These are phyloP conservation scores for Aspergillus clavatus DNA, from an alignment of 2,329 filamentous ascomycete genomes.

Conservation along the genomic window DNA sequence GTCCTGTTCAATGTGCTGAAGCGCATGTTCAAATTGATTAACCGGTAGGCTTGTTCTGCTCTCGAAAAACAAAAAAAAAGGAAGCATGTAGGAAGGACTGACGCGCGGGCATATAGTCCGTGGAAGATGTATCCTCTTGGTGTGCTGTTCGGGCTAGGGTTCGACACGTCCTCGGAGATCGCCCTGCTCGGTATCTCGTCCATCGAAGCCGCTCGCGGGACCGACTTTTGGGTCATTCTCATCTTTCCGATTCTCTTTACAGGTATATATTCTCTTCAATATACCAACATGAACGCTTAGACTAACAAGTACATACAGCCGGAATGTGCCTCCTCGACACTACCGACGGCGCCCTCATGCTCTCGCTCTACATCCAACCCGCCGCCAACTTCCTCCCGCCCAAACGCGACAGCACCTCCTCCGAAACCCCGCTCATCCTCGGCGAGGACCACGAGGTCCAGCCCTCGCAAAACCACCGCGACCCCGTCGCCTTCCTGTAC, in stretches of 20 bases:
- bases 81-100: no score
- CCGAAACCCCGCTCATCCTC: slow-evolving; percentile 13
- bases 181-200: slow-evolving; percentile 86
- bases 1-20: slow-evolving; percentile 68
- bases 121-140: slow-evolving; percentile 98
- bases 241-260: slow-evolving; percentile 90
- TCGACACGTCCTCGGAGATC: slow-evolving; percentile 93
- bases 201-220: slow-evolving; percentile 79
- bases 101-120: slow-evolving; percentile 29
- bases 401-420: slow-evolving; percentile 18
- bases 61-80: no score
- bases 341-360: slow-evolving; percentile 89
- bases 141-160: slow-evolving; percentile 83
- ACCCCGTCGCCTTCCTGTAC: slow-evolving; percentile 85
- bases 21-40: slow-evolving; percentile 68
- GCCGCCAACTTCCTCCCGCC: slow-evolving; percentile 37
- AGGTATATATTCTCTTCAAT: slow-evolving; percentile 51
- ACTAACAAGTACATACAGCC: slow-evolving; percentile 45
- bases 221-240: slow-evolving; percentile 87
- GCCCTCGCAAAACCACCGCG: slow-evolving; percentile 53
- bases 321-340: slow-evolving; percentile 96
- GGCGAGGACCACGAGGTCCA: slow-evolving; percentile 16
- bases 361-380: slow-evolving; percentile 73
- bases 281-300: neutral
- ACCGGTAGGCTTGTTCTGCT: slow-evolving; percentile 34